Evolutionary conservation across 164 flowering plant species (phyloP).

Genomic region (Liquidambar formosana): DNA sequence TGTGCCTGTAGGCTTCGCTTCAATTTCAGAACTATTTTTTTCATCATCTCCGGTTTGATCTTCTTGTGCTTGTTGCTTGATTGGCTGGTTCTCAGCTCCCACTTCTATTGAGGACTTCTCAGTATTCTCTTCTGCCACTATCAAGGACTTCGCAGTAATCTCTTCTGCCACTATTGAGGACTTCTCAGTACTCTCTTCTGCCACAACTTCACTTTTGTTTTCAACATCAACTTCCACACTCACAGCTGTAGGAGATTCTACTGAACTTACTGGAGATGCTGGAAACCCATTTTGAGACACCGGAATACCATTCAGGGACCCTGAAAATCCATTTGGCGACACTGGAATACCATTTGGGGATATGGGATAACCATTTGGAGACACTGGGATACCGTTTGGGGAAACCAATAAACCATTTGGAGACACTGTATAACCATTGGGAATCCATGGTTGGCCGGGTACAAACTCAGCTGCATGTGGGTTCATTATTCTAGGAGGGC

Average conservation of each 20-base stretch:
- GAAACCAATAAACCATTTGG: conserved; percentile 53
- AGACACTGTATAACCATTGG: conserved; percentile 57
- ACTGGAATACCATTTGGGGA: conserved; percentile 45
- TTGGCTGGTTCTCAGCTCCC: conserved; percentile 19
- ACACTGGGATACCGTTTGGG: conserved; percentile 34
- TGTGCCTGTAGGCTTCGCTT: conserved; percentile 26
- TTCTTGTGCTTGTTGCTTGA: conserved; percentile 16
- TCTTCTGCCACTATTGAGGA: conserved; percentile 23
- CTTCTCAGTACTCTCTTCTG: conserved; percentile 26
- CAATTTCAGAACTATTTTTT: conserved; percentile 15
- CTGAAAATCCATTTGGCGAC: conserved; percentile 37
- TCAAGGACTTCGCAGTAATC: conserved; percentile 20
- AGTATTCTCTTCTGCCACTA: conserved; percentile 20
- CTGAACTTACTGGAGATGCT: conserved; percentile 28
- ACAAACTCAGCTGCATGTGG: conserved; percentile 88
- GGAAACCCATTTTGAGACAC: conserved; percentile 29
- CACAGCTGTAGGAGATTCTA: conserved; percentile 32
- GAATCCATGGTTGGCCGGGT: conserved; percentile 72
- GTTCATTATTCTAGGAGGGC: conserved; percentile 74
- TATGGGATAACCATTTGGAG: conserved; percentile 41
- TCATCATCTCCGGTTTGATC: conserved; percentile 27
- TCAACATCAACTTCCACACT: conserved; percentile 32
- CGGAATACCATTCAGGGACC: conserved; percentile 25
- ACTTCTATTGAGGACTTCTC: conserved; percentile 23
- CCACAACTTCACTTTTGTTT: conserved; percentile 20